Evolutionary conservation across 2,329 filamentous ascomycete genomes (phyloP).

Genomic region (Sarocladiaceae sp.): DNA sequence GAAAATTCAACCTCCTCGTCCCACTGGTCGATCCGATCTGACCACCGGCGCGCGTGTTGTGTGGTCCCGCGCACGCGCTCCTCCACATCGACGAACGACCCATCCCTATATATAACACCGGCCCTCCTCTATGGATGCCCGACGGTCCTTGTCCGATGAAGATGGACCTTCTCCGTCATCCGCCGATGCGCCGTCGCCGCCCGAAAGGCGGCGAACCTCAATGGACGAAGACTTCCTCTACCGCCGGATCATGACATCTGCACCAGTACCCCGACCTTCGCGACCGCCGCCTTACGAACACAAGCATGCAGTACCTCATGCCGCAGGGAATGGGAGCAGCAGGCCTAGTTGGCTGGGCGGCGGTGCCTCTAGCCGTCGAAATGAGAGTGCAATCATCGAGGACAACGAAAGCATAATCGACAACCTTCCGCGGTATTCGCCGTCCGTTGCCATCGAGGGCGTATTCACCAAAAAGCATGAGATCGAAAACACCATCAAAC

Average conservation of each 20-base stretch:
- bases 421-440: constrained; percentile 52
- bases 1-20: neutral
- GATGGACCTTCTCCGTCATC: constrained; percentile 27
- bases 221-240: constrained; percentile 54
- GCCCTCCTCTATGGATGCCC: constrained; percentile 28
- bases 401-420: constrained; percentile 29
- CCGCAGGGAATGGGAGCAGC: neutral
- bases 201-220: constrained; percentile 42
- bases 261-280: constrained; percentile 34
- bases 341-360: neutral
- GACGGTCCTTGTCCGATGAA: constrained; percentile 20
- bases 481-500: constrained; percentile 59
- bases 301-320: neutral
- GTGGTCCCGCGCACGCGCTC: neutral
- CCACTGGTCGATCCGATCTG: constrained; percentile 9
- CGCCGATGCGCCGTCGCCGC: constrained; percentile 27
- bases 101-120: constrained; percentile 19
- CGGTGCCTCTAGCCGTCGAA: neutral
- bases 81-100: constrained; percentile 2
- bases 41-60: constrained; percentile 1
- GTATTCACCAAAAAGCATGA: constrained; percentile 63
- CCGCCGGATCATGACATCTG: constrained; percentile 44
- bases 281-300: constrained; percentile 44
- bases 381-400: constrained; percentile 17
- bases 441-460: constrained; percentile 49